Conservation (phyloP, 2,329 filamentous ascomycete species). For the Penicillium griseofulvum region DNA sequence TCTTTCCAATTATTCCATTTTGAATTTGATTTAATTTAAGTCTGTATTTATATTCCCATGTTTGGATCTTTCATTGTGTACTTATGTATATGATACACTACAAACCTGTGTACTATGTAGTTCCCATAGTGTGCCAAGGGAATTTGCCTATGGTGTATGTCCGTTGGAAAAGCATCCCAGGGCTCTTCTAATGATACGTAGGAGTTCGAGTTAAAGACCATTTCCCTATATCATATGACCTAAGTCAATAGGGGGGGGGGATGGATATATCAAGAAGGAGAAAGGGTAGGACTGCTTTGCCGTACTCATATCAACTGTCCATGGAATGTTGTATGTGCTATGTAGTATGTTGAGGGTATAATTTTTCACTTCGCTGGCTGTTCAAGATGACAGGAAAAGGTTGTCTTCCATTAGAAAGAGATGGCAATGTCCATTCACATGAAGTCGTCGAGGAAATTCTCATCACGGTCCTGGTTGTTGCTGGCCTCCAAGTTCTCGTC, state of each 20-base stretch:
- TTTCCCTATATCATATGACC: not conserved
- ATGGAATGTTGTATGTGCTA: not conserved
- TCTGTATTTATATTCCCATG: not conserved
- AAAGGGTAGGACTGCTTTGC: not conserved
- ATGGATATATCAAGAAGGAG: not conserved
- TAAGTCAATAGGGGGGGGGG: not conserved
- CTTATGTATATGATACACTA: not conserved
- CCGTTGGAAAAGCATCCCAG: not conserved
- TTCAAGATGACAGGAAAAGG: not conserved
- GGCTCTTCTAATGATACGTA: not conserved
- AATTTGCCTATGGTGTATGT: not conserved
- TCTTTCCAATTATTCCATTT: not conserved
- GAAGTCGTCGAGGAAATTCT: slow-evolving; percentile 82
- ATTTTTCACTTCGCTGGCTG: slow-evolving; percentile 1
- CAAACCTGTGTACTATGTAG: not conserved
- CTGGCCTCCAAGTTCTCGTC: slow-evolving; percentile 74
- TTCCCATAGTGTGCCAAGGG: not conserved
- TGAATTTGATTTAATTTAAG: not conserved
- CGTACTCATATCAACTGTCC: not conserved
- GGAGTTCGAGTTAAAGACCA: not conserved
- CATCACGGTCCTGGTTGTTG: slow-evolving; percentile 81
- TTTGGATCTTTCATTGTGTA: too few relatives aligned
- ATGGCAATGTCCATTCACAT: slow-evolving; percentile 60
- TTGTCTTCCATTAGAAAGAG: not conserved
- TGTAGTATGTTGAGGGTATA: slow-evolving; percentile 5